Evolutionary conservation across 2,329 filamentous ascomycete genomes (phyloP), one percentile per base, ranked within the genome.

Genomic region (Trichoderma sp.): DNA sequence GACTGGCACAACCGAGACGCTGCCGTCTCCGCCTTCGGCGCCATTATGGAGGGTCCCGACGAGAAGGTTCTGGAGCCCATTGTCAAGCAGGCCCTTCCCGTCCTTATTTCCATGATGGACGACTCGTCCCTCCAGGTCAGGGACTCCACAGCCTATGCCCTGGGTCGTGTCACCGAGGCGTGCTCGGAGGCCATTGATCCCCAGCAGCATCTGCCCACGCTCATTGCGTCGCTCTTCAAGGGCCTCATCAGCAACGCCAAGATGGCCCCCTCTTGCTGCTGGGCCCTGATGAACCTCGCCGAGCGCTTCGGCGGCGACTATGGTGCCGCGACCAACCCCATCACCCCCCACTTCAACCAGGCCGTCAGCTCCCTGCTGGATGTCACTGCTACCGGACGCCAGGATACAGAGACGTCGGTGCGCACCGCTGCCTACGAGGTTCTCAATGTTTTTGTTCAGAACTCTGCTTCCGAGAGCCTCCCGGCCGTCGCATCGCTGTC

Each of bases 261-360:
- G 86, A 99, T 99, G 89, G 95, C 94, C 39, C 89, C 92, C 63
- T 99, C 95, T 34, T 98, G 95, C 87, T 99, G 95, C 82, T 97
- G 96, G 95, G 93, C 95, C 39, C 81, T 99, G 70, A 98, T 99
- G 92, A 99, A 98, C 80, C 82, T 99, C 75, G 94, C 95, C 12
- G 95, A 99, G 76, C 90, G 93, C 67, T 99, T 98, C 76, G 91
- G 93, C 34, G 92, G 93, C 65, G 93, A 97, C 63, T 85, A 89
- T 64, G 92, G 91, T 57, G 90, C 89, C 67, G 72, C 82, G 48
- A 82, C 89, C 72, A 99, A 98, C 80, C 85, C 92, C 50, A 83
- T 99, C 57, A 96, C 93, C 2, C 88, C 89, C 68, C 92, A 97
- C 80, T 99, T 99, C 82, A 90, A 97, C 79, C 87, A 93, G 73